A percentile compares a stretch with the other conserved stretches of the same genome.
Conservation (phyloP, 139 green algal species). For the Spirogloea muscicola region DNA sequence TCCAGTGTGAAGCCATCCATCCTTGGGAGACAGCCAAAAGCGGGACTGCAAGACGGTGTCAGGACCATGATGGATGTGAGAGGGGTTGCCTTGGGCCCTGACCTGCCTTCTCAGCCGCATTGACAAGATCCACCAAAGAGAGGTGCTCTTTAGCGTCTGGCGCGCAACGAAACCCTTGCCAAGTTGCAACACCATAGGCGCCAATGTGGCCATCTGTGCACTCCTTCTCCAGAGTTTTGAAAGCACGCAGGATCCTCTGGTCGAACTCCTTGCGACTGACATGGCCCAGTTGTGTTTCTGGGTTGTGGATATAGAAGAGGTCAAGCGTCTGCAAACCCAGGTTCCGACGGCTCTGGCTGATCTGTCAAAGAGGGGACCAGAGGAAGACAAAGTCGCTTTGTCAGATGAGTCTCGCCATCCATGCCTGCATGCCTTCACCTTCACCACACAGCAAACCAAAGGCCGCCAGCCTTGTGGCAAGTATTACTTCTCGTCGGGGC, state of each 20-base stretch:
- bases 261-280: not conserved
- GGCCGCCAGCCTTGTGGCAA: not conserved
- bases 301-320: conserved; percentile 10
- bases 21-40: not conserved
- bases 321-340: conserved; percentile 2
- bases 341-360: not conserved
- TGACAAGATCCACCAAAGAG: not conserved
- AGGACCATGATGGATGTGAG: not conserved
- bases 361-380: not conserved
- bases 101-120: not conserved
- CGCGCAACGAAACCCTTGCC: not conserved
- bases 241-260: not conserved
- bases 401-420: no score
- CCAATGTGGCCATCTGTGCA: not conserved
- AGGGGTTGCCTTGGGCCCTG: not conserved
- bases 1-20: no score
- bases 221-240: not conserved
- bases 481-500: no score
- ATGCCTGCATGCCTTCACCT: no score
- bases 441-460: not conserved
- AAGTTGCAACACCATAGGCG: conserved; percentile 9
- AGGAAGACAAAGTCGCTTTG: not conserved
- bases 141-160: not conserved
- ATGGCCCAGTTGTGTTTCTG: conserved; percentile 1
- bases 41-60: not conserved